Conservation (phyloP, 2,329 filamentous ascomycete species). For the Penicillium expansum region DNA sequence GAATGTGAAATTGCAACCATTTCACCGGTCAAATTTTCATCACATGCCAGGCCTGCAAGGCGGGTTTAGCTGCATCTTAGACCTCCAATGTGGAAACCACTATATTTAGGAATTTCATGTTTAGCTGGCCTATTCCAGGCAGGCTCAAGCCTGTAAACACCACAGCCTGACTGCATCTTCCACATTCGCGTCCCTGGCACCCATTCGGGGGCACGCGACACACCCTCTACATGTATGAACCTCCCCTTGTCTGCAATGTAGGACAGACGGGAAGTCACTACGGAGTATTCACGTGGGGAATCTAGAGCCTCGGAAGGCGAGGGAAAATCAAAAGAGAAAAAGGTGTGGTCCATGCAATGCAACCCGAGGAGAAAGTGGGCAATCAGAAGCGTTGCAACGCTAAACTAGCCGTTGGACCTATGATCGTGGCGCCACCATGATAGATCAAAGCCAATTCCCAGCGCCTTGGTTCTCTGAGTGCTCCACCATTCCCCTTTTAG, state of each 20-base stretch:
- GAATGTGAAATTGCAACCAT: conserved; percentile 15
- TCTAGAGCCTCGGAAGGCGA: background rate
- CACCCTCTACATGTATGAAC: background rate
- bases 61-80: background rate
- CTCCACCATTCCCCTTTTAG: background rate
- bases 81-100: background rate
- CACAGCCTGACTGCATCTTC: background rate
- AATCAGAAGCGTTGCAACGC: conserved; percentile 3
- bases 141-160: background rate
- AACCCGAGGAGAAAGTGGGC: background rate
- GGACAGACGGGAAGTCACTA: background rate
- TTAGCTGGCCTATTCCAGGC: background rate
- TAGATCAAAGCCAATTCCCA: conserved; percentile 9
- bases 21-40: conserved; percentile 10
- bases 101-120: background rate
- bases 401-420: conserved; percentile 2
- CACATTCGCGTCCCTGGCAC: conserved; percentile 5
- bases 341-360: background rate
- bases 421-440: conserved; percentile 5
- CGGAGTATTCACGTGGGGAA: background rate
- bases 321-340: background rate
- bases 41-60: conserved; percentile 9
- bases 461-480: background rate
- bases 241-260: background rate
- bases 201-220: conserved; percentile 13